Conservation (phyloP, 345 rosid genomes). For the Pelargonium nanum region DNA sequence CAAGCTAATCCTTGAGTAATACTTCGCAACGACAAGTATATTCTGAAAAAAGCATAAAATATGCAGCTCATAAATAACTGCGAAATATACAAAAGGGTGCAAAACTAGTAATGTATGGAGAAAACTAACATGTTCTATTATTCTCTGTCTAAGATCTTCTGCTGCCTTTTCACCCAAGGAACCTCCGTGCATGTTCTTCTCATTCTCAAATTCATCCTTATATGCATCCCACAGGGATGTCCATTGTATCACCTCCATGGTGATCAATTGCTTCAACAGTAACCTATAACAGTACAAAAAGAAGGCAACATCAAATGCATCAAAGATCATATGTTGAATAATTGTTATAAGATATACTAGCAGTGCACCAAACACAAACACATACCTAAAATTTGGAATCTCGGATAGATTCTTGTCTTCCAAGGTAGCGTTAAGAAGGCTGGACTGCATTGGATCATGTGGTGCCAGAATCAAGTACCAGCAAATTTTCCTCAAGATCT, state of each 20-base stretch:
- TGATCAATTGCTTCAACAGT: conserved; percentile 61
- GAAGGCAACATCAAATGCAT: background rate
- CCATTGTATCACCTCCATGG: conserved; percentile 88
- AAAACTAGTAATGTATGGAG: background rate
- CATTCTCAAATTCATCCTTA: conserved; percentile 79
- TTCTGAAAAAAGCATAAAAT: conserved; percentile 56
- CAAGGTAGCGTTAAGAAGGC: conserved; percentile 64
- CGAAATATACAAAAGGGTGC: background rate
- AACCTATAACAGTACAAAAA: conserved; percentile 18
- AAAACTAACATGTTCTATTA: conserved; percentile 77
- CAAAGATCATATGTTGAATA: background rate
- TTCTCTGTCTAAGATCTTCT: conserved; percentile 81
- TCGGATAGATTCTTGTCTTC: conserved; percentile 77
- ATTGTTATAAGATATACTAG: background rate
- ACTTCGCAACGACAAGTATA: conserved; percentile 91
- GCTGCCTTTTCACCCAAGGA: conserved; percentile 87
- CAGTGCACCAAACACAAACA: background rate
- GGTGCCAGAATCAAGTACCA: conserved; percentile 73
- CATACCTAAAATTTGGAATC: conserved; percentile 72
- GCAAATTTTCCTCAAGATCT: conserved; percentile 76
- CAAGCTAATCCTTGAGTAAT: conserved; percentile 77
- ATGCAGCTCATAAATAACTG: background rate
- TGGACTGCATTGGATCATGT: conserved; percentile 74
- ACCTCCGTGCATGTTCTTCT: conserved; percentile 76
- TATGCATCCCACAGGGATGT: conserved; percentile 77